Evolutionary conservation across 495 filamentous ascomycete genomes (phyloP), one percentile per base, ranked within the genome.

Genomic region (Trichoderma gamsii): DNA sequence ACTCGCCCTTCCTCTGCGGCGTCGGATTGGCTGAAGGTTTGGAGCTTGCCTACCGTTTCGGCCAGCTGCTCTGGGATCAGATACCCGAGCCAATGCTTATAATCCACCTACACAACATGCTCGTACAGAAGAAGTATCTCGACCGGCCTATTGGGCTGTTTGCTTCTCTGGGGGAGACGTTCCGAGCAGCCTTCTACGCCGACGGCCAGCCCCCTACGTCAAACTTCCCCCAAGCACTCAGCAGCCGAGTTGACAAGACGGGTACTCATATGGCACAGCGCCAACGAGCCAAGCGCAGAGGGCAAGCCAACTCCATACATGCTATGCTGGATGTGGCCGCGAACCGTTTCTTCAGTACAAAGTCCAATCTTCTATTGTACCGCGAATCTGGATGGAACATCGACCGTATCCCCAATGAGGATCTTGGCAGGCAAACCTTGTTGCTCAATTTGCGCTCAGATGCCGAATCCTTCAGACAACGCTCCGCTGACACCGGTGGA

Each of bases 1-100:
- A 82, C 66, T 84, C 80, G 21, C 83, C 81, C 3, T 83, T 79
- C 70, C 75, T 84, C 18, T 84, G 81, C 63, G 80, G 80, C 9
- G 76, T 75, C 4, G 80, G 81, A 3, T 74, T 84, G 7, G 69
- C 69, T 18, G 80, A 83, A 70, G 78, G 64, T 7, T 75, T 84
- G 2, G 72, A 77, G 27, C 59, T 76, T 41, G 72, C 72, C 1
- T 81, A 80, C 66, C 41, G 71, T 4, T 67, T 70, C 38, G 70
- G 72, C n/a, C 72, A 81, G 64, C 11, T 71, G 18, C 8, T 81
- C 23, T 79, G 75, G 71, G 77, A 79, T 18, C 67, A 69, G 51
- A 70, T 77, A 7, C 73, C 75, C 16, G 78, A 46, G 43, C 43
- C 43, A 12, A 46, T 46, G 43, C 43, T 46, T 8, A 46, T 46